phyloP scores from a whole-genome alignment of 208 protist genomes.

The Acanthamoeba sp. region DNA sequence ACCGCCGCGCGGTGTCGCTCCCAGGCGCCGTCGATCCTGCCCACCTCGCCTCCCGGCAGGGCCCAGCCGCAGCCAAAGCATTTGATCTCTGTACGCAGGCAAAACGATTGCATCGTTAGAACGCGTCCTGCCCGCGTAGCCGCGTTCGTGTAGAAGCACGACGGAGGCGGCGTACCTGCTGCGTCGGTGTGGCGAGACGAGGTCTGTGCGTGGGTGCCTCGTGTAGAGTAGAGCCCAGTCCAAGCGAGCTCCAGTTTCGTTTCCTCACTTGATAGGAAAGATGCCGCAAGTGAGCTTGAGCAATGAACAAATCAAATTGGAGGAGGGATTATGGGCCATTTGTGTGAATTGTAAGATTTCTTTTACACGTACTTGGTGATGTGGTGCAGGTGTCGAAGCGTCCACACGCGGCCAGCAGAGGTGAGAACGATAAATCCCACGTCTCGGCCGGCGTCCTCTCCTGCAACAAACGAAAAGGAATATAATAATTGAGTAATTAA shows the following conservation, averaged over 20 bases:
- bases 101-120: too few species aligned
- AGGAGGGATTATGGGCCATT: too few species aligned
- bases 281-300: too few species aligned
- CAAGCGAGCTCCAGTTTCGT: not conserved
- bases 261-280: not conserved
- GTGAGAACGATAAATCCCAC: not conserved
- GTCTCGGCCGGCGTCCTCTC: not conserved
- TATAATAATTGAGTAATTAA: not conserved
- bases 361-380: not conserved
- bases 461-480: not conserved
- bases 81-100: not conserved
- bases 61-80: not conserved
- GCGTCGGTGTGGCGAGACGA: not conserved
- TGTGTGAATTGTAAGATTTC: not conserved
- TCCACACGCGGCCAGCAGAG: not conserved
- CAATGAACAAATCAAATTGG: too few species aligned
- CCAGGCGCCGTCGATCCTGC: not conserved
- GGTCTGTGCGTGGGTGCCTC: not conserved
- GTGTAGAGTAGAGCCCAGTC: not conserved
- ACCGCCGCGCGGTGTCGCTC: not conserved
- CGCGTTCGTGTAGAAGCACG: too few species aligned
- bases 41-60: not conserved
- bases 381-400: not conserved
- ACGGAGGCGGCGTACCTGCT: not conserved
- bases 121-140: too few species aligned